A percentile compares a stretch with the other conserved stretches of the same genome.
Conservation (phyloP, 306 rosid species). For the Quercus dentata region DNA sequence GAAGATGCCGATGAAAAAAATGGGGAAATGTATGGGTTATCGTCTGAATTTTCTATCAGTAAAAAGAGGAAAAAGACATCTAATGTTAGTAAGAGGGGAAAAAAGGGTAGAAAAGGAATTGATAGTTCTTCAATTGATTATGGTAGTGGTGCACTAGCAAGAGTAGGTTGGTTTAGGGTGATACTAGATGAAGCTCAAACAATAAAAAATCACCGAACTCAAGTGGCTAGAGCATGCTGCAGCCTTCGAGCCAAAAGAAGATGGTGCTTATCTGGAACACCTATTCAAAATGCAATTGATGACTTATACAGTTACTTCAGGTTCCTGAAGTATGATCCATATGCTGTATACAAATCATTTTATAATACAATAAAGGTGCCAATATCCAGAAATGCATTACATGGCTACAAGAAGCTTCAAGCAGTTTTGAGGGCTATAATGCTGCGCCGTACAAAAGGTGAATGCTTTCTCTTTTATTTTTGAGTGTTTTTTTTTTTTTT, state of each 20-base stretch:
- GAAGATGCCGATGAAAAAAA: slow-evolving; percentile 73
- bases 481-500: not conserved
- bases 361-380: slow-evolving; percentile 82
- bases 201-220: slow-evolving; percentile 98
- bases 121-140: slow-evolving; percentile 53
- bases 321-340: slow-evolving; percentile 93
- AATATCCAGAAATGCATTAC: slow-evolving; percentile 75
- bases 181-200: slow-evolving; percentile 98
- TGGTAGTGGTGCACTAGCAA: slow-evolving; percentile 78
- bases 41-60: slow-evolving; percentile 54
- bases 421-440: slow-evolving; percentile 97
- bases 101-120: slow-evolving; percentile 68
- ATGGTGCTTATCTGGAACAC: slow-evolving; percentile 99
- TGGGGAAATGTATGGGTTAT: slow-evolving; percentile 63
- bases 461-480: slow-evolving; percentile 1
- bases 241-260: slow-evolving; percentile 95
- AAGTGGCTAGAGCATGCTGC: slow-evolving; percentile 98
- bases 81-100: slow-evolving; percentile 54
- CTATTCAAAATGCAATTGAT: slow-evolving; percentile 90
- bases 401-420: slow-evolving; percentile 97
- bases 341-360: slow-evolving; percentile 85
- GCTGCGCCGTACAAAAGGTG: slow-evolving; percentile 99
- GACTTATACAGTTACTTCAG: slow-evolving; percentile 96
- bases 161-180: slow-evolving; percentile 93
- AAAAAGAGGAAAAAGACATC: slow-evolving; percentile 70